A percentile compares a stretch with the other conserved stretches of the same genome.
phyloP scores from a whole-genome alignment of 1,139 yeast species.

The Debaryomyces subglobosus region DNA sequence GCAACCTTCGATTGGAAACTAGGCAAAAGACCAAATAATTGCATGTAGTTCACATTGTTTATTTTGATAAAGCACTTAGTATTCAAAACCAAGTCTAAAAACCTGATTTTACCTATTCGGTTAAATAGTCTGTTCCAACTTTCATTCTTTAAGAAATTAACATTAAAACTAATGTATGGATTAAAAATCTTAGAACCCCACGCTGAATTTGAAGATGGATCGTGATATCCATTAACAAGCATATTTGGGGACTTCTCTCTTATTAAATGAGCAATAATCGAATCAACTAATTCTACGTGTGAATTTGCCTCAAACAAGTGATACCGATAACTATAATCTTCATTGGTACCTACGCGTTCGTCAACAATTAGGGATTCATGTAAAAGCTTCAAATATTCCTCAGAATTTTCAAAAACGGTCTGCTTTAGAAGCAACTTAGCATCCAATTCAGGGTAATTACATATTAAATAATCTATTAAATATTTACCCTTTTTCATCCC shows the following conservation, averaged over 20 bases:
- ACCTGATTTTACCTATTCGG: slow-evolving; percentile 33
- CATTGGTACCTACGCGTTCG: background rate
- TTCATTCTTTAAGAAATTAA: slow-evolving; percentile 33
- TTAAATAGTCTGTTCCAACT: slow-evolving; percentile 39
- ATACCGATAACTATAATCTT: background rate
- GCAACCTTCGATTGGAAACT: slow-evolving; percentile 3
- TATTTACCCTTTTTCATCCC: slow-evolving; percentile 7
- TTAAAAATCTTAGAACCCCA: slow-evolving; percentile 20
- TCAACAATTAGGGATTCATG: slow-evolving; percentile 1
- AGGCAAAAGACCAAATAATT: slow-evolving; percentile 39
- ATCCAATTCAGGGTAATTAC: slow-evolving; percentile 7
- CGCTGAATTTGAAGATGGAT: slow-evolving; percentile 16
- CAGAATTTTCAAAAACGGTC: slow-evolving; percentile 1
- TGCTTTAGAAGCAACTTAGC: background rate
- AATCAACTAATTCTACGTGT: slow-evolving; percentile 33
- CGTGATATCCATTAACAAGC: slow-evolving; percentile 30
- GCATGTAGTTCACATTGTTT: slow-evolving; percentile 21
- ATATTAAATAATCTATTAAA: slow-evolving; percentile 7
- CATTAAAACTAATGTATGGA: slow-evolving; percentile 28
- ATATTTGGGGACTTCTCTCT: slow-evolving; percentile 23
- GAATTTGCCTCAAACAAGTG: slow-evolving; percentile 7
- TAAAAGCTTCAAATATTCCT: slow-evolving; percentile 1
- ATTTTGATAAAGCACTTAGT: slow-evolving; percentile 26
- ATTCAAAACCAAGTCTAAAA: slow-evolving; percentile 34
- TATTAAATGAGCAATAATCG: slow-evolving; percentile 22